phyloP scores from a whole-genome alignment of 768 basidiomycete genomes.

The Saitozyma podzolica region DNA sequence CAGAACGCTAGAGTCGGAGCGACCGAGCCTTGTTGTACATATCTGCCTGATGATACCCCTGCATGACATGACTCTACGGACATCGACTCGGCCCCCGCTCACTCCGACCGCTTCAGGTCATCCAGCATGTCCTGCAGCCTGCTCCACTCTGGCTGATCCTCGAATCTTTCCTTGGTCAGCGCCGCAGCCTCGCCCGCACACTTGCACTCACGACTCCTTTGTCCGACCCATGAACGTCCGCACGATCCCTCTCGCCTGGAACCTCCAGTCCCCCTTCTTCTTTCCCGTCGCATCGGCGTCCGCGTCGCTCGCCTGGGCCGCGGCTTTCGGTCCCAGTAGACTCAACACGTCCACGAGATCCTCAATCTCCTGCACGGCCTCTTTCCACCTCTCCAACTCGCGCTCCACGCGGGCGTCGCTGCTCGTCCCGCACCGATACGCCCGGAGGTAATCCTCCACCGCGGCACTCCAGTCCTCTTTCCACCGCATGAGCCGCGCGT shows the following conservation, averaged over 20 bases:
- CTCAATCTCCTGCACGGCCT: conserved; percentile 74
- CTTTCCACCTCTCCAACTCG: conserved; percentile 68
- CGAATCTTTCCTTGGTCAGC: conserved; percentile 58
- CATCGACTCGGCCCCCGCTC: neutral
- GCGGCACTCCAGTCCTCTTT: conserved; percentile 72
- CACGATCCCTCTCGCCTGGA: conserved; percentile 81
- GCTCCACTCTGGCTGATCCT: conserved; percentile 83
- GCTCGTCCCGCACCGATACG: conserved; percentile 72
- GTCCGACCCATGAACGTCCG: conserved; percentile 86
- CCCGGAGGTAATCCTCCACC: conserved; percentile 78
- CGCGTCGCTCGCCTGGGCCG: conserved; percentile 31
- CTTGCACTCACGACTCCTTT: conserved; percentile 58
- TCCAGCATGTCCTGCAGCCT: conserved; percentile 66
- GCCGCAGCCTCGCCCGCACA: neutral
- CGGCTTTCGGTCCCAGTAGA: conserved; percentile 69
- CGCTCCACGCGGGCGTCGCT: conserved; percentile 65
- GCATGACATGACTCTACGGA: neutral
- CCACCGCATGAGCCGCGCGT: conserved; percentile 76
- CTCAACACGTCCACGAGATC: conserved; percentile 79
- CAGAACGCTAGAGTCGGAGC: neutral
- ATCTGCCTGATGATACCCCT: conserved; percentile 7
- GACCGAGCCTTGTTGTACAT: conserved; percentile 3
- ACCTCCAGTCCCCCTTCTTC: conserved; percentile 65
- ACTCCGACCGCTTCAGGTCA: conserved; percentile 58
- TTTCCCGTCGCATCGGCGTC: conserved; percentile 40